These are phyloP conservation scores for Pterocarpus macrocarpus DNA, from an alignment of 306 rosid species.

Conservation along the genomic window DNA sequence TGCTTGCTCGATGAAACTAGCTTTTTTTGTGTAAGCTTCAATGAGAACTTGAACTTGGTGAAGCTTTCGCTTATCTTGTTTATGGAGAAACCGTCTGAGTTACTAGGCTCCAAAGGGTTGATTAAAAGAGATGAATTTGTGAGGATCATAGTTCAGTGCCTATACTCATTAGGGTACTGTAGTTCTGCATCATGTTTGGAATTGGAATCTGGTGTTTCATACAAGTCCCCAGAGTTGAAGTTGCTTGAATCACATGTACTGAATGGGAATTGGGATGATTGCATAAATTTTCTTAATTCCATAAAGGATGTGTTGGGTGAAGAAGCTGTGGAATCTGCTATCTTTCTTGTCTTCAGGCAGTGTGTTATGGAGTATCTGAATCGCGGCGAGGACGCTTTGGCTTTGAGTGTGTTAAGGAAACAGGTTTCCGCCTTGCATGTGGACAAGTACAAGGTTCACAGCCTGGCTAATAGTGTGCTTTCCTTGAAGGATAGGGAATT, in stretches of 20 bases:
- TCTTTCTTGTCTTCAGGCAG: slow-evolving; percentile 75
- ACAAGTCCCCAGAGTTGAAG: slow-evolving; percentile 62
- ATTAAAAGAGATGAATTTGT: slow-evolving; percentile 74
- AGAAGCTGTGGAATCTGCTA: slow-evolving; percentile 67
- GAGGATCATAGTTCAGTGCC: slow-evolving; percentile 75
- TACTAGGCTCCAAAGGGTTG: slow-evolving; percentile 72
- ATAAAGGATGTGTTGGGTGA: slow-evolving; percentile 65
- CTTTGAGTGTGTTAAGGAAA: slow-evolving; percentile 74
- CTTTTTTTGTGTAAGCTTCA: no score
- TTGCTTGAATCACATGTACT: slow-evolving; percentile 68
- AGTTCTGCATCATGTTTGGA: slow-evolving; percentile 78
- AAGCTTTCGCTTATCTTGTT: slow-evolving; percentile 32
- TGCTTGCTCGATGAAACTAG: slow-evolving; percentile 7
- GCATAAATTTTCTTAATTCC: slow-evolving; percentile 58
- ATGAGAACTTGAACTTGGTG: slow-evolving; percentile 18
- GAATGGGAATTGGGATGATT: slow-evolving; percentile 73
- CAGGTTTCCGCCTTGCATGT: slow-evolving; percentile 60
- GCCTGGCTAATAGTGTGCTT: slow-evolving; percentile 64
- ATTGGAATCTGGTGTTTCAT: slow-evolving; percentile 75
- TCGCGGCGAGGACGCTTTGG: slow-evolving; percentile 67
- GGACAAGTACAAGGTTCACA: slow-evolving; percentile 64
- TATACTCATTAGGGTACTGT: slow-evolving; percentile 70
- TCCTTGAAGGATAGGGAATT: slow-evolving; percentile 56
- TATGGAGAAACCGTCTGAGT: slow-evolving; percentile 60
- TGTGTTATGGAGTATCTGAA: slow-evolving; percentile 68